Base-by-base conservation (phyloP, 2,329 filamentous ascomycete genomes). In the Calonectria pseudoreteaudii region DNA sequence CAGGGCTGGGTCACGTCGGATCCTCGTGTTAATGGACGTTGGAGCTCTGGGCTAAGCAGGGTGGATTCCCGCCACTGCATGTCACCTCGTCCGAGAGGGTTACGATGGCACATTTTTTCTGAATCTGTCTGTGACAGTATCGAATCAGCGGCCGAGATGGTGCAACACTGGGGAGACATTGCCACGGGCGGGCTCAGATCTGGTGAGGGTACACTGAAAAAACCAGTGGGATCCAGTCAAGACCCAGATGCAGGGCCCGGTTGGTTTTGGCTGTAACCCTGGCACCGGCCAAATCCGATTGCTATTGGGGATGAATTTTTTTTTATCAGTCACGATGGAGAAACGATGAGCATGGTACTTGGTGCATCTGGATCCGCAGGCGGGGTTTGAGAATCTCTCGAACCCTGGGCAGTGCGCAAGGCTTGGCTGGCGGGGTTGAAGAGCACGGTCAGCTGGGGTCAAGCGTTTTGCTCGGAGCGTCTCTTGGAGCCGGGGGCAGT, bases 81-180 rank as follows among this genome's bases (percentile, higher is more conserved):
- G 66, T 68, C 72, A 68, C 71, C 66, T 67, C 49, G 50, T 30
- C 36, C 28, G 38, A 66, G 41, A 66, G 44, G 62, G 38, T n/a
- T 62, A 23, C 31, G 52, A 70, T 66, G 68, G 30, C n/a, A 50
- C 28, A 71, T 41, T 62, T 72, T 53, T 68, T 56, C 70, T 47
- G n/a, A 47, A 68, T n/a, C 38, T 68, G 18, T 56, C 74, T 53
- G 50, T 41, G 26, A 62, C 53, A n/a, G 58, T 26, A 18, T 28
- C 66, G 66, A 73, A 72, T 74, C 67, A 74, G 56, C n/a, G 36
- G 68, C 41, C 62, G 34, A 52, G 38, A 71, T 74, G 76, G 73
- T 74, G 66, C 76, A 76, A 66, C 62, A 62, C 65, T 66, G 68
- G 14, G 23, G 28, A 41, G 26, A 60, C 70, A 79, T 74, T 64